Conservation (phyloP, 2,329 filamentous ascomycete genomes). For the Eurotiales sp. region DNA sequence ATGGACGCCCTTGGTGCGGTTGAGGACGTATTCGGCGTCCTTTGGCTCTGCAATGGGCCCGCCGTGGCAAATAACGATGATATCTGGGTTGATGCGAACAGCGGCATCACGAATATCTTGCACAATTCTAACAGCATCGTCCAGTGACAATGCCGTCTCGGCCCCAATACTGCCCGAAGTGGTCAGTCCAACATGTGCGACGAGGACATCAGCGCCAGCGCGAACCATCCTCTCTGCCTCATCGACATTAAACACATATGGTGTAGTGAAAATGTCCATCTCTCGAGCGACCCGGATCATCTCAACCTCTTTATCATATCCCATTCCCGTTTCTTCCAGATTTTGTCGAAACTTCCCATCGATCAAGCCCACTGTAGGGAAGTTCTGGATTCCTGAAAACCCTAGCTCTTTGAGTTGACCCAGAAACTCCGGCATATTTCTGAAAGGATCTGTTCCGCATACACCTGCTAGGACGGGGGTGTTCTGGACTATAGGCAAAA, state of each 20-base stretch:
- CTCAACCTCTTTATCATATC: conserved; percentile 63
- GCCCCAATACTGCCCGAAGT: conserved; percentile 63
- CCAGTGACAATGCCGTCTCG: conserved; percentile 56
- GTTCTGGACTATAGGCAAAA: conserved; percentile 60
- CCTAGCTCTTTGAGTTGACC: conserved; percentile 58
- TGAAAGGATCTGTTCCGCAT: conserved; percentile 67
- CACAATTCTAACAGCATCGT: conserved; percentile 60
- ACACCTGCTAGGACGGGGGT: conserved; percentile 68
- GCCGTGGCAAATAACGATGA: conserved; percentile 68
- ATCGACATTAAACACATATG: conserved; percentile 64
- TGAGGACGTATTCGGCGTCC: conserved; percentile 62
- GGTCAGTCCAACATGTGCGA: conserved; percentile 67
- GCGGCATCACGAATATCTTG: conserved; percentile 63
- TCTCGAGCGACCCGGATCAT: conserved; percentile 59
- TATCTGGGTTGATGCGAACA: conserved; percentile 51
- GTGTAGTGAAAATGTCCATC: conserved; percentile 62
- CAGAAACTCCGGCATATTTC: conserved; percentile 59
- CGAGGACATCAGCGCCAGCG: conserved; percentile 64
- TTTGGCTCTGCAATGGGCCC: conserved; percentile 63
- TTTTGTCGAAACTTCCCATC: conserved; percentile 65
- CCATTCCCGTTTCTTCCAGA: conserved; percentile 70
- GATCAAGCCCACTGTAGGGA: conserved; percentile 68
- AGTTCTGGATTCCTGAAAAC: conserved; percentile 69
- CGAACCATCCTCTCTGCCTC: conserved; percentile 60
- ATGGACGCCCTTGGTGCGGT: conserved; percentile 60